Evolutionary conservation across 73 alveolate species (phyloP).

Genomic region (Durusdinium trenchii): DNA sequence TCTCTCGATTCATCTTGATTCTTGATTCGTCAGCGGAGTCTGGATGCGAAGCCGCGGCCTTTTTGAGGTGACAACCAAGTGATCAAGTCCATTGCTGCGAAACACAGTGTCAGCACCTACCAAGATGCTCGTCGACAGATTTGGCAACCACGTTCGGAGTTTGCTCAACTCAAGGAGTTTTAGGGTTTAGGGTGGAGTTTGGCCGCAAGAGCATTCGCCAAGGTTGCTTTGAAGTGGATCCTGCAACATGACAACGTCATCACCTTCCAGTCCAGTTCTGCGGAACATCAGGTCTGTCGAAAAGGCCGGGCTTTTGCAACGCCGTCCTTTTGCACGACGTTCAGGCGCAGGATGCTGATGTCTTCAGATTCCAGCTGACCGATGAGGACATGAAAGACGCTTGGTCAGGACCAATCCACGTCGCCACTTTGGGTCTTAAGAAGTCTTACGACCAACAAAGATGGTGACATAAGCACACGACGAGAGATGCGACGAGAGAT

Average conservation of each 20-base stretch:
- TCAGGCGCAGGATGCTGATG: slow-evolving; percentile 77
- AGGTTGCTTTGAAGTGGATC: slow-evolving; percentile 94
- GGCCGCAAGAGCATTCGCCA: too few relatives aligned
- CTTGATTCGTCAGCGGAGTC: too few relatives aligned
- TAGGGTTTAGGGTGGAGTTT: background rate
- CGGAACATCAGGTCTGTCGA: slow-evolving; percentile 68
- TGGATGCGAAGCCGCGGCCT: too few relatives aligned
- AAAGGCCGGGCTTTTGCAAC: background rate
- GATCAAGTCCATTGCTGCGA: slow-evolving; percentile 63
- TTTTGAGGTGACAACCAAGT: slow-evolving; percentile 89
- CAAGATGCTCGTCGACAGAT: slow-evolving; percentile 17
- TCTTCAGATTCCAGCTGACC: slow-evolving; percentile 63
- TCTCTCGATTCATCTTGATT: too few relatives aligned
- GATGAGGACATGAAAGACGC: slow-evolving; percentile 82
- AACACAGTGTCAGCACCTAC: slow-evolving; percentile 79
- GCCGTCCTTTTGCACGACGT: background rate
- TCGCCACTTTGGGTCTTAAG: too few relatives aligned
- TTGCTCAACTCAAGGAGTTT: background rate
- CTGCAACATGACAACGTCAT: slow-evolving; percentile 64
- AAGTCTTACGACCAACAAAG: too few relatives aligned
- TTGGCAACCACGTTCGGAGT: background rate
- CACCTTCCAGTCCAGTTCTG: slow-evolving; percentile 92
- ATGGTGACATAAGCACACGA: too few relatives aligned
- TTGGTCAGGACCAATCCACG: background rate
- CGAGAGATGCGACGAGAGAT: too few relatives aligned